A percentile compares a stretch with the other conserved stretches of the same genome.
Conservation (phyloP, 164 flowering plant species). For the Dillenia suffruticosa region DNA sequence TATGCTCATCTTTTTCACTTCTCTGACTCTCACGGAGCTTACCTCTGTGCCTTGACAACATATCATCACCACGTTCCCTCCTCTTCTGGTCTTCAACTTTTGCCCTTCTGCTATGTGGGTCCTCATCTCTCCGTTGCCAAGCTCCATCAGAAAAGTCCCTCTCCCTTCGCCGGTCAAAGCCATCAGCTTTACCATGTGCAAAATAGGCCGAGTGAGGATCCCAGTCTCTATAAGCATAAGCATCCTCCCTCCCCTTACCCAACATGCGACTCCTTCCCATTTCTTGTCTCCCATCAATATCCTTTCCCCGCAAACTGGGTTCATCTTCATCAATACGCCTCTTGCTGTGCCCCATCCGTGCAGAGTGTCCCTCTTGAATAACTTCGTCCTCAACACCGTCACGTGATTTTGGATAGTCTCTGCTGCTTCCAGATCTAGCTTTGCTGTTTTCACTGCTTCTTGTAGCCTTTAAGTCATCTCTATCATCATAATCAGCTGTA, state of each 20-base stretch:
- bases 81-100: conserved; percentile 66
- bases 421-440: conserved; percentile 73
- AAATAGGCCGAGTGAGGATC: conserved; percentile 39
- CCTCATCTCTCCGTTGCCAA: conserved; percentile 71
- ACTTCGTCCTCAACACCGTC: conserved; percentile 77
- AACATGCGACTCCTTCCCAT: conserved; percentile 36
- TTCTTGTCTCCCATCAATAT: conserved; percentile 41
- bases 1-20: conserved; percentile 58
- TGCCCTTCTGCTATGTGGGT: conserved; percentile 44
- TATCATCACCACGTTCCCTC: conserved; percentile 57
- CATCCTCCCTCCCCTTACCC: conserved; percentile 56
- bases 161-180: conserved; percentile 63
- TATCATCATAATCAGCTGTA: conserved; percentile 40
- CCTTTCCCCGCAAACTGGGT: conserved; percentile 39
- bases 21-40: conserved; percentile 69
- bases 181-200: conserved; percentile 40
- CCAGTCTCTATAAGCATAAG: conserved; percentile 47
- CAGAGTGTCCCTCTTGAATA: conserved; percentile 47
- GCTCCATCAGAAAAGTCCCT: conserved; percentile 46
- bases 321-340: conserved; percentile 49
- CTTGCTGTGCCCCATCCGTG: conserved; percentile 29
- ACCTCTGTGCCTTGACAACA: conserved; percentile 50
- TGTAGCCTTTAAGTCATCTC: conserved; percentile 53
- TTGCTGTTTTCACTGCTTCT: conserved; percentile 80
- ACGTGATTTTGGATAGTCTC: conserved; percentile 46